Conservation (phyloP, 805 yeast species). For the Clavispora asparagi region DNA sequence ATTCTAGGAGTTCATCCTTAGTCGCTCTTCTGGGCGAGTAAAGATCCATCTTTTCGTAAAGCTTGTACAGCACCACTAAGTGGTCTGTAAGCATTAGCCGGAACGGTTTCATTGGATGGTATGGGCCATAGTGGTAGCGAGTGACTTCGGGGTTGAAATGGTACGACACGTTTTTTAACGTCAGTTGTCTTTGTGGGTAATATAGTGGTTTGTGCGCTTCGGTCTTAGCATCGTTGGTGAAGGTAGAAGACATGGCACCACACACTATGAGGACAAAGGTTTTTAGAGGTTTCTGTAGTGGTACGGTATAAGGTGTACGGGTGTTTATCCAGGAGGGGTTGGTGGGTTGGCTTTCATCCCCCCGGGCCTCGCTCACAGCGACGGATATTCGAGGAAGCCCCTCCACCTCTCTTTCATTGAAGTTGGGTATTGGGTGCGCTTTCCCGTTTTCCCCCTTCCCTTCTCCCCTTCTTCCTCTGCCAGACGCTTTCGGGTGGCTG, state of each 20-base stretch:
- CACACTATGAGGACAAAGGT: background rate
- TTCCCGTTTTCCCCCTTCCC: background rate
- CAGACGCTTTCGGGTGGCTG: background rate
- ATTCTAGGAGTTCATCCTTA: constrained; percentile 67
- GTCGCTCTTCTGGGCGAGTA: constrained; percentile 83
- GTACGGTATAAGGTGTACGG: constrained; percentile 1
- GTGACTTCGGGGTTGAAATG: constrained; percentile 81
- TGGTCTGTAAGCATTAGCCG: constrained; percentile 92
- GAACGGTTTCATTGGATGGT: constrained; percentile 99
- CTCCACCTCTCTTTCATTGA: too few species aligned
- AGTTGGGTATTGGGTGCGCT: too few species aligned
- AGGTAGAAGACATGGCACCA: constrained; percentile 15
- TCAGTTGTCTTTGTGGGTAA: constrained; percentile 14
- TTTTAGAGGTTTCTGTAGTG: background rate
- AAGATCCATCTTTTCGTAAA: constrained; percentile 86
- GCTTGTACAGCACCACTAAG: constrained; percentile 74
- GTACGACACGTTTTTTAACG: constrained; percentile 57
- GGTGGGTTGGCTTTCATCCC: background rate
- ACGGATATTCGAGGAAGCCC: too few species aligned
- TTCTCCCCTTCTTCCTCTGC: background rate
- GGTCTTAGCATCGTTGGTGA: constrained; percentile 31
- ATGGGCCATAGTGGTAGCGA: constrained; percentile 82
- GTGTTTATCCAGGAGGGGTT: background rate
- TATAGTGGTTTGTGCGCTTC: constrained; percentile 28
- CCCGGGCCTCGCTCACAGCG: too few species aligned